These are phyloP conservation scores for Penicillium canariense DNA, from an alignment of 495 filamentous ascomycete genomes.

Conservation along the genomic window DNA sequence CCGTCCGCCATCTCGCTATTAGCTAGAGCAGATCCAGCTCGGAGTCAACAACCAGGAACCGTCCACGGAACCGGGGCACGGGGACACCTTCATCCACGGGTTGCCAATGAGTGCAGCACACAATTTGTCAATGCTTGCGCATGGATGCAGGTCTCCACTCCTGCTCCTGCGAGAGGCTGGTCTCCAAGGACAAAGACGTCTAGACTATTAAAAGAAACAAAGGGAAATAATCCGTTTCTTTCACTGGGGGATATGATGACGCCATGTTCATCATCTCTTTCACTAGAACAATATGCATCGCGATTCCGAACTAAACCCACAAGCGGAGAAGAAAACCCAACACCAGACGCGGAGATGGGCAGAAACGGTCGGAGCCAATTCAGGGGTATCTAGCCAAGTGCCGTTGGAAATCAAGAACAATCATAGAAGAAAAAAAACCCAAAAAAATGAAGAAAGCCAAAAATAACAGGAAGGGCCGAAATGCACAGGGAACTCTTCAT, in stretches of 20 bases:
- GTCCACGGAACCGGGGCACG: not conserved
- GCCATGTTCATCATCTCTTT: too few relatives aligned
- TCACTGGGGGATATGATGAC: too few relatives aligned
- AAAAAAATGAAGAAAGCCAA: conserved; percentile 5
- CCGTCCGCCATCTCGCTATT: not conserved
- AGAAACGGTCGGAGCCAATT: conserved; percentile 24
- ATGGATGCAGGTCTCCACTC: conserved; percentile 6
- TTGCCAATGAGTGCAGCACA: not conserved
- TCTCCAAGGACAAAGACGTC: too few relatives aligned
- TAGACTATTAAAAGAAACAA: too few relatives aligned
- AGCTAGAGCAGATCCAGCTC: conserved; percentile 5
- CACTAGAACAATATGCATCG: conserved; percentile 8
- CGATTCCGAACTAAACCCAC: conserved; percentile 19
- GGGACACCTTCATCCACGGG: not conserved
- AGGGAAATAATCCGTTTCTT: too few relatives aligned
- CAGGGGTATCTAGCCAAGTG: conserved; percentile 36
- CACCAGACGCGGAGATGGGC: conserved; percentile 21
- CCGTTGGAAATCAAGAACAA: conserved; percentile 8
- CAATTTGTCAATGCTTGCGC: not conserved
- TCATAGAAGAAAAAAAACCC: conserved; percentile 6
- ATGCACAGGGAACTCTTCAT: conserved; percentile 9
- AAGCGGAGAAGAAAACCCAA: conserved; percentile 14
- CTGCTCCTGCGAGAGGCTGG: too few relatives aligned
- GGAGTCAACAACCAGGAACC: not conserved
- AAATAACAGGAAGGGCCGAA: conserved; percentile 14